Evolutionary conservation across 1,284 basidiomycete species (phyloP).

Genomic region (Ganoderma lucidum): DNA sequence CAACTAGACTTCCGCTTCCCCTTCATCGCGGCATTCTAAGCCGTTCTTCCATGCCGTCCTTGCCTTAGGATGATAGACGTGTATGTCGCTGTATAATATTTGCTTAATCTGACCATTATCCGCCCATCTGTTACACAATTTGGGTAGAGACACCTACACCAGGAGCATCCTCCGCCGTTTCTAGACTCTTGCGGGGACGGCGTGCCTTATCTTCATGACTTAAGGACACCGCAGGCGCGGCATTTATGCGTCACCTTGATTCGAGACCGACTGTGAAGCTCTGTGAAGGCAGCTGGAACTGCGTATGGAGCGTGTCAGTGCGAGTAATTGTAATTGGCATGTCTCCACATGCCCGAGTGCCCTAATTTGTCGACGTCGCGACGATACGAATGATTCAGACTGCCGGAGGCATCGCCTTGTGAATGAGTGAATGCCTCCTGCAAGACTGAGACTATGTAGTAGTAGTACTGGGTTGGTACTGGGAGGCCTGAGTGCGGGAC

Average conservation of each 20-base stretch:
- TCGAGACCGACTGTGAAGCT: slow-evolving; percentile 4
- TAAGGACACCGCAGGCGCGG: neutral
- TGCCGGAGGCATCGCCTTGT: neutral
- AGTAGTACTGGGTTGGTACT: too few relatives aligned
- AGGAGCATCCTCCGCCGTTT: neutral
- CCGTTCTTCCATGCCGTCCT: neutral
- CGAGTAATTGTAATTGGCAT: neutral
- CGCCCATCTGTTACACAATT: slow-evolving; percentile 1
- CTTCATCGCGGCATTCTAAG: neutral
- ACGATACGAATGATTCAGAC: neutral
- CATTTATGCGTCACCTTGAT: neutral
- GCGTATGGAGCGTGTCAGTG: neutral
- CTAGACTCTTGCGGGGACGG: neutral
- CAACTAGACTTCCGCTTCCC: slow-evolving; percentile 51
- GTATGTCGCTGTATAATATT: slow-evolving; percentile 29
- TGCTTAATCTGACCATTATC: slow-evolving; percentile 15
- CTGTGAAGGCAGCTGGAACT: neutral
- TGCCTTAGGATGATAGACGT: slow-evolving; percentile 21
- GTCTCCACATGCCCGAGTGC: neutral
- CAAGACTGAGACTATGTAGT: too few relatives aligned
- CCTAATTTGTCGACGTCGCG: slow-evolving; percentile 1
- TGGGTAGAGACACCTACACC: neutral
- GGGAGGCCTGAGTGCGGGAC: neutral
- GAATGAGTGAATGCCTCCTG: neutral
- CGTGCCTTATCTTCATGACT: neutral